Percentiles rank a stretch among this genome's conserved stretches.
Evolutionary conservation across 768 basidiomycete species (phyloP).

Genomic region (Termitomyces sp.): DNA sequence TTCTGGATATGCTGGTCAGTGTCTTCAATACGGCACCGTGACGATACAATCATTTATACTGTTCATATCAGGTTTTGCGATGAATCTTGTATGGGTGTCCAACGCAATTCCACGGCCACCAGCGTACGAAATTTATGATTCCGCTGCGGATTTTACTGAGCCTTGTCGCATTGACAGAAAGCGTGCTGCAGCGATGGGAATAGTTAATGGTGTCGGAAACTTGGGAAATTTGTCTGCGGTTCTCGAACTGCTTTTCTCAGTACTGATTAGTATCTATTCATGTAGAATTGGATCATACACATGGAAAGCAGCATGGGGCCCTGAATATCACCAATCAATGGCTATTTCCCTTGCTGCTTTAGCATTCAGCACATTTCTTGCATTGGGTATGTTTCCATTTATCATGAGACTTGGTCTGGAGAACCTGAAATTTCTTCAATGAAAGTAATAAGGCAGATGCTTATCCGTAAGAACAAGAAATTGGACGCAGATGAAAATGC

Average conservation of each 20-base stretch:
- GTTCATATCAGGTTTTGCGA: constrained; percentile 30
- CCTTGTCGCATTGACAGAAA: constrained; percentile 26
- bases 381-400: constrained; percentile 22
- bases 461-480: constrained; percentile 48
- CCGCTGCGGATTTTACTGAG: neutral
- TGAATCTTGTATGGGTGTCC: constrained; percentile 60
- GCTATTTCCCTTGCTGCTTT: constrained; percentile 39
- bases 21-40: neutral
- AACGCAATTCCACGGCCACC: constrained; percentile 61
- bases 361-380: constrained; percentile 29
- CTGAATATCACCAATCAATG: constrained; percentile 62
- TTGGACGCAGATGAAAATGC: constrained; percentile 47
- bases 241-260: neutral
- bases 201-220: constrained; percentile 58
- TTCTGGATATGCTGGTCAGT: constrained; percentile 40
- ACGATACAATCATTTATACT: neutral
- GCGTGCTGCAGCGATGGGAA: constrained; percentile 54
- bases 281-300: constrained; percentile 57
- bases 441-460: constrained; percentile 40
- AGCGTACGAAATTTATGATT: constrained; percentile 27
- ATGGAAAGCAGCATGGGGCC: constrained; percentile 62
- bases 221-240: constrained; percentile 51
- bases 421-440: neutral
- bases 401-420: neutral
- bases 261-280: neutral